Evolutionary conservation across 148 eudicot species (phyloP), one percentile per base, ranked within the genome.

Genomic region (Chenopodium berlandieri): DNA sequence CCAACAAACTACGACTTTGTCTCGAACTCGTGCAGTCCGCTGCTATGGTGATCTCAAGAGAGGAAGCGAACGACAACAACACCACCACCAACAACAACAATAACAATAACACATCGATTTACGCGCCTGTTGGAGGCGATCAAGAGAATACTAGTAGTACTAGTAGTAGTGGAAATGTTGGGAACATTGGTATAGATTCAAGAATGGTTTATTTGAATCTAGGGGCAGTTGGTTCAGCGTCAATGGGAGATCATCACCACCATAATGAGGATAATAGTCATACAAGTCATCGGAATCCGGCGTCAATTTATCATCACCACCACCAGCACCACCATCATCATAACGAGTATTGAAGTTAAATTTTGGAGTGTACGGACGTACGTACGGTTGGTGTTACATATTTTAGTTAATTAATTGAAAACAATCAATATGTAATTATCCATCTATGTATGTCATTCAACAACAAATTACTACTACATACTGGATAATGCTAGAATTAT

Each of bases 11-110:
- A 0, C 79, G 98, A 84, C 89, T 96, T 8, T 96, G 98, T 48
- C 86, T 96, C 1, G 99, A 96, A 84, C 89, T 96, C 0, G 99
- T 96, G 30, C 99, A 96, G 73, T 94, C 98, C 0, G 99, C 98
- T 1, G 99, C 98, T 4, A 78, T 92, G 97, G 99, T 96, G 11
- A 96, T 96, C n/a, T 96, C 97, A 0, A 84, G 99, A 63, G 99
- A 96, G 81, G 98, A 94, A 76, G 97, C 90, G 0, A 83, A 81
- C 23, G 80, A 80, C 11, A 72, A 76, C 47, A 75, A 75, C 16
- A 72, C 44, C 23, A 6, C 46, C 73, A 1, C 52, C 80, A 30
- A 32, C 47, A 27, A 23, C 63, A 46, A 23, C 1, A 56, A 20
- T 3, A 65, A 75, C n/a, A 75, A 75, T 9, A 72, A 54, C 23